Conservation (phyloP, 2,329 filamentous ascomycete species). For the Penicillium sp. region DNA sequence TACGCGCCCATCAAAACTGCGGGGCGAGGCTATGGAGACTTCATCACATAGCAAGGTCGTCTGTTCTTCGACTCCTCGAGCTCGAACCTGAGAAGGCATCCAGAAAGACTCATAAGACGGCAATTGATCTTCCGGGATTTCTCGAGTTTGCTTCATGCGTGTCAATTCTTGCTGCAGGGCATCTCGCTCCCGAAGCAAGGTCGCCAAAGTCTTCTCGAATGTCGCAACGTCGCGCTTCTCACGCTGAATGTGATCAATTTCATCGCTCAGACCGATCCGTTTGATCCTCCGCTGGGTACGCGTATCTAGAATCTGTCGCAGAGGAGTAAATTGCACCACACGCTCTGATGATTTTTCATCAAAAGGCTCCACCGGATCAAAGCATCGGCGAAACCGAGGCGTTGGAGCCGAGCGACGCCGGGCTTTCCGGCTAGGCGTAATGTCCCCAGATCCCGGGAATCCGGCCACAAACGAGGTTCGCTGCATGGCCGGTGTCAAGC, state of each 20-base stretch:
- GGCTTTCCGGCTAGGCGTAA: slow-evolving; percentile 28
- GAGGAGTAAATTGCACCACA: slow-evolving; percentile 46
- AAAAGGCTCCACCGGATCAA: slow-evolving; percentile 23
- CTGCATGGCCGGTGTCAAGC: slow-evolving; percentile 46
- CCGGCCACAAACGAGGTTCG: slow-evolving; percentile 38
- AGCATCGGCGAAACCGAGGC: slow-evolving; percentile 19
- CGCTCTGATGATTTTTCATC: slow-evolving; percentile 24
- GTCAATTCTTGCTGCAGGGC: slow-evolving; percentile 29
- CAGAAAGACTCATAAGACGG: slow-evolving; percentile 17
- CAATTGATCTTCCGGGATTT: slow-evolving; percentile 2
- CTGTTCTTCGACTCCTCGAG: slow-evolving; percentile 21
- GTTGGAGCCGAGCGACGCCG: slow-evolving; percentile 39
- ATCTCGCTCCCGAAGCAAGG: slow-evolving; percentile 29
- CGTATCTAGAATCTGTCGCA: slow-evolving; percentile 44
- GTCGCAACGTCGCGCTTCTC: slow-evolving; percentile 36
- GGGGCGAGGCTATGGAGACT: slow-evolving; percentile 14
- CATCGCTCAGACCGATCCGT: slow-evolving; percentile 47
- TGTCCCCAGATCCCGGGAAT: slow-evolving; percentile 20
- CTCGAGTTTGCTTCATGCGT: slow-evolving; percentile 14
- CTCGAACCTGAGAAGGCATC: slow-evolving; percentile 17
- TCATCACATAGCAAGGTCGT: slow-evolving; percentile 22
- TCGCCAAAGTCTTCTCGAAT: slow-evolving; percentile 26
- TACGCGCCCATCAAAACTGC: neutral
- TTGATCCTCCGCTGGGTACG: slow-evolving; percentile 45
- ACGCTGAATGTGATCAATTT: slow-evolving; percentile 45